Conservation (phyloP, 2,329 filamentous ascomycete species). For the Cryphonectria naterciae region DNA sequence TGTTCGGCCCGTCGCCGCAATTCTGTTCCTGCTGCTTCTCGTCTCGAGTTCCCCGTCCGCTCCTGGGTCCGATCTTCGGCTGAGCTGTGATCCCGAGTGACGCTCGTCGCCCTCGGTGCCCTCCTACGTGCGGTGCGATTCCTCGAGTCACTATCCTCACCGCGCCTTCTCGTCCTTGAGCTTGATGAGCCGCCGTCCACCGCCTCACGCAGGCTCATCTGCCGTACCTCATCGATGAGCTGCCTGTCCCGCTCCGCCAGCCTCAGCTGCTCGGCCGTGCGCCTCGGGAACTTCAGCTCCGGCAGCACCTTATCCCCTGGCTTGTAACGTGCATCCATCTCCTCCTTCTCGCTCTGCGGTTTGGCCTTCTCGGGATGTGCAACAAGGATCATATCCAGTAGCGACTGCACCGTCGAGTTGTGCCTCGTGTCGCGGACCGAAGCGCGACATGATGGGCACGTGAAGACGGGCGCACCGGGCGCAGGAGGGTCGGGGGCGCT, state of each 20-base stretch:
- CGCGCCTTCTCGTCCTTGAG: conserved; percentile 31
- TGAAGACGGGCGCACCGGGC: conserved; percentile 63
- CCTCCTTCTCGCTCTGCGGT: conserved; percentile 72
- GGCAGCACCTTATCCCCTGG: conserved; percentile 82
- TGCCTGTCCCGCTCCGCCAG: conserved; percentile 69
- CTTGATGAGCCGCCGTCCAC: conserved; percentile 50
- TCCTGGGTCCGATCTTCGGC: conserved; percentile 36
- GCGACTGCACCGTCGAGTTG: conserved; percentile 86
- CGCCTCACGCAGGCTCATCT: conserved; percentile 72
- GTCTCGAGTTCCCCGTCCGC: conserved; percentile 32
- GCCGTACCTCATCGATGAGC: conserved; percentile 71
- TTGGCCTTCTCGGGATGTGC: conserved; percentile 78
- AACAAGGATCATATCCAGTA: conserved; percentile 85
- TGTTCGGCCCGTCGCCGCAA: conserved; percentile 38
- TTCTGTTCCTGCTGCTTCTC: conserved; percentile 39
- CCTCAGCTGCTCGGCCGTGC: conserved; percentile 56
- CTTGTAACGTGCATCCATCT: conserved; percentile 76
- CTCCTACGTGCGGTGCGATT: conserved; percentile 30
- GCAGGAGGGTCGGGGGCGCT: conserved; percentile 53
- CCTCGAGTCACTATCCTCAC: conserved; percentile 32
- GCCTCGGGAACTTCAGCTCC: conserved; percentile 54
- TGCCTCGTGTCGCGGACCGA: conserved; percentile 83
- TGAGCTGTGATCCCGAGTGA: conserved; percentile 42
- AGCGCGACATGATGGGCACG: conserved; percentile 91
- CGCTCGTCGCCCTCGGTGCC: conserved; percentile 33